These are phyloP conservation scores for Phytomonas francai DNA, from an alignment of 208 protist species.

Conservation along the genomic window DNA sequence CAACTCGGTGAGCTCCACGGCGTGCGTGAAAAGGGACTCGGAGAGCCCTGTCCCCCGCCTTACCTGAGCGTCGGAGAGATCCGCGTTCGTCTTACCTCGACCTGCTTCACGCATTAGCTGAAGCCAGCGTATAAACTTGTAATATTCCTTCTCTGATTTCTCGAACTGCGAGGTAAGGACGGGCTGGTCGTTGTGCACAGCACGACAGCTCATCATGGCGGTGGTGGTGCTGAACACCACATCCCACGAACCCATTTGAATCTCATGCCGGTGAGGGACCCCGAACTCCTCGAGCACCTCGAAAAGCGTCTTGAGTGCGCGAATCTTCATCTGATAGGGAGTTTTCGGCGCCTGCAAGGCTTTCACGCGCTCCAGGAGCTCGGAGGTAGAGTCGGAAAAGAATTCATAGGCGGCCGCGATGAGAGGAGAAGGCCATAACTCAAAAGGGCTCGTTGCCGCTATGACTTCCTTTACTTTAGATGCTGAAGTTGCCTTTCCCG, in stretches of 20 bases:
- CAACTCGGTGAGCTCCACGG: conserved; percentile 26
- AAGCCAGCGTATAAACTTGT: conserved; percentile 73
- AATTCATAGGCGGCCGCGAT: conserved; percentile 32
- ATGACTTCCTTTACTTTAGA: not conserved
- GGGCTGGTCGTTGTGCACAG: conserved; percentile 24
- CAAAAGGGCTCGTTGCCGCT: no score
- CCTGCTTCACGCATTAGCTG: conserved; percentile 81
- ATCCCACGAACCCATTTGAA: conserved; percentile 53
- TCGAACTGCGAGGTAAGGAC: conserved; percentile 14
- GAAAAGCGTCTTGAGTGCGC: conserved; percentile 85
- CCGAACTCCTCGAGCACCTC: conserved; percentile 59
- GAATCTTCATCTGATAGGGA: conserved; percentile 73
- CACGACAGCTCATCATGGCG: conserved; percentile 44
- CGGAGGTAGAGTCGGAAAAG: conserved; percentile 29
- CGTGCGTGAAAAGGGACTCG: conserved; percentile 62
- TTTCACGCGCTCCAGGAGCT: conserved; percentile 69
- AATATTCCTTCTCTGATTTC: conserved; percentile 43
- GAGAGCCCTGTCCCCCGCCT: conserved; percentile 59
- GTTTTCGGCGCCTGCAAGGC: conserved; percentile 74
- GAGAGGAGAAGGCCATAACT: not conserved
- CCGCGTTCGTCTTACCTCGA: conserved; percentile 56
- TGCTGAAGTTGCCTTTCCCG: conserved; percentile 15
- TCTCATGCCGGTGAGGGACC: conserved; percentile 68
- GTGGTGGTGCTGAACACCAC: conserved; percentile 59
- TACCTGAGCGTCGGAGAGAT: conserved; percentile 80